phyloP scores from a whole-genome alignment of 1,139 yeast species.

The Debaryomyces sp. region DNA sequence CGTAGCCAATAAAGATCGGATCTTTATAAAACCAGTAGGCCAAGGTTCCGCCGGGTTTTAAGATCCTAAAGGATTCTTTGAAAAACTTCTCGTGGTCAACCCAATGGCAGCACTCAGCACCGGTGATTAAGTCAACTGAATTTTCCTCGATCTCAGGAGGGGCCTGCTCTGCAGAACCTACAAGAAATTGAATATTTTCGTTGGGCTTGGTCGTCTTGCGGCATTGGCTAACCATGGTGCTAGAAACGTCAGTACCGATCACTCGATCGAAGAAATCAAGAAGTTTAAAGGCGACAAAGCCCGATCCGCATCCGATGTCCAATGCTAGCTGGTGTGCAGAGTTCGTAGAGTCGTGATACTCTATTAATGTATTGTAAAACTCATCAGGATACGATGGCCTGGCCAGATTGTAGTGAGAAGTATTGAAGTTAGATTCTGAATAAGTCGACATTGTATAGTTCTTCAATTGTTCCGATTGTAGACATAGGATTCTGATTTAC shows the following conservation, averaged over 20 bases:
- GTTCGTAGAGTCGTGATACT: constrained; percentile 25
- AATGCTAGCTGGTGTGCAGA: constrained; percentile 39
- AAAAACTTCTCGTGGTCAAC: constrained; percentile 59
- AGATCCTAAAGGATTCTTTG: constrained; percentile 47
- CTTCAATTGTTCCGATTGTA: not conserved
- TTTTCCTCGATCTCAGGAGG: constrained; percentile 24
- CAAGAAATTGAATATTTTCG: constrained; percentile 24
- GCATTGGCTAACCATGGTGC: constrained; percentile 12
- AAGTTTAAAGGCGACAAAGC: constrained; percentile 68
- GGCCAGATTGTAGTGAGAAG: constrained; percentile 39
- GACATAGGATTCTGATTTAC: too few species aligned
- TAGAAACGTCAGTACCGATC: constrained; percentile 47
- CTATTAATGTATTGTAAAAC: constrained; percentile 33
- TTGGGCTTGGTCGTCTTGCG: constrained; percentile 12
- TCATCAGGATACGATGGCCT: constrained; percentile 40
- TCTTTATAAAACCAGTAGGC: constrained; percentile 84
- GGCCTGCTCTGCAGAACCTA: constrained; percentile 34
- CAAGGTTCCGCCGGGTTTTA: constrained; percentile 64
- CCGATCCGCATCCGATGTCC: constrained; percentile 88
- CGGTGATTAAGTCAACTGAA: constrained; percentile 63
- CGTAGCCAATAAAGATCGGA: constrained; percentile 51
- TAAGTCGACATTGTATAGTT: constrained; percentile 36
- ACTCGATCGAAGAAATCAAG: constrained; percentile 47
- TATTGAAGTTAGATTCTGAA: constrained; percentile 35
- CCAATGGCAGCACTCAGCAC: constrained; percentile 86